Conservation (phyloP, 2,329 filamentous ascomycete species). For the Epichloe scottii region DNA sequence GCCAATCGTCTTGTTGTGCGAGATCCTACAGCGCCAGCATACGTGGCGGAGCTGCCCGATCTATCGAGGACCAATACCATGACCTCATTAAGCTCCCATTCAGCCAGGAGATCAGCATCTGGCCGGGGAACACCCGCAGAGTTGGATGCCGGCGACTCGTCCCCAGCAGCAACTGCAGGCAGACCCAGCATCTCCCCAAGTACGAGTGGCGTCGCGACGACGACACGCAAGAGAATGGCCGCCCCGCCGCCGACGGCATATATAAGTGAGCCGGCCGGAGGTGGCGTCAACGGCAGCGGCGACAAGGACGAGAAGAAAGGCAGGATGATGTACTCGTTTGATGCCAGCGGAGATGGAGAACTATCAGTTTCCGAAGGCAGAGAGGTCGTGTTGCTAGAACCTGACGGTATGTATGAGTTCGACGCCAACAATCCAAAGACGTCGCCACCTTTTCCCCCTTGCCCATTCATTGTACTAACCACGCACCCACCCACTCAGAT, state of each 20-base stretch:
- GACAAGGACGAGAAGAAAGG: constrained; percentile 44
- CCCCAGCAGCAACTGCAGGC: constrained; percentile 13
- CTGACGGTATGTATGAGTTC: constrained; percentile 63
- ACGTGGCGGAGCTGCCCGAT: constrained; percentile 50
- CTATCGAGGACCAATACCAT: constrained; percentile 77
- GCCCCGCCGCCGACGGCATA: constrained; percentile 81
- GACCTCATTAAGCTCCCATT: constrained; percentile 80
- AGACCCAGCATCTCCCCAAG: constrained; percentile 15
- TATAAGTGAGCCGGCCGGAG: constrained; percentile 52
- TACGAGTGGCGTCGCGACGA: constrained; percentile 16
- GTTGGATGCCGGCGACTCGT: constrained; percentile 25
- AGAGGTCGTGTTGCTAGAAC: constrained; percentile 66
- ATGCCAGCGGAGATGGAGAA: constrained; percentile 70
- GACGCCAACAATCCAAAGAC: too few relatives aligned
- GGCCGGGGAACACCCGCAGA: constrained; percentile 37
- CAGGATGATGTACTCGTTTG: constrained; percentile 83
- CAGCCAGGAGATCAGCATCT: constrained; percentile 48
- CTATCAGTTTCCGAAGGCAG: constrained; percentile 67
- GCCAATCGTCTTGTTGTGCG: constrained; percentile 50
- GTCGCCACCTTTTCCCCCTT: not conserved
- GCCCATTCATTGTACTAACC: not conserved
- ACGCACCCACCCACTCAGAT: constrained; percentile 37
- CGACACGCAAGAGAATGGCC: constrained; percentile 54
- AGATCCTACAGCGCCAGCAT: constrained; percentile 24
- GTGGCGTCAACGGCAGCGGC: constrained; percentile 29